Evolutionary conservation across 352 stramenopile genomes (phyloP).

Genomic region (Saprolegnia diclina): DNA sequence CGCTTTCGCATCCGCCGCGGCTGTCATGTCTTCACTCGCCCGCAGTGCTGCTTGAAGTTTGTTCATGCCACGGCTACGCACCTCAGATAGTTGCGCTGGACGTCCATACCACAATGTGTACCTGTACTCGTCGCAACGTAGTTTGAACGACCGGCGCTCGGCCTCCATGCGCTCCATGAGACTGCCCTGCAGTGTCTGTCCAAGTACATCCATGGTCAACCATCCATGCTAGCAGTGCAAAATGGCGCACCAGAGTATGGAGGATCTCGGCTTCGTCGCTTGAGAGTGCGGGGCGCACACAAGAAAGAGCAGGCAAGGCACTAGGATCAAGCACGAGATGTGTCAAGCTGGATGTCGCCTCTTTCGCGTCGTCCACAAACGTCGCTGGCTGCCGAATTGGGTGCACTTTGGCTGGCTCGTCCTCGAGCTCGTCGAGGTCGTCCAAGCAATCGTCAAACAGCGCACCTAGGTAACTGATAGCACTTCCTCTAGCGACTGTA

Average conservation of each 20-base stretch:
- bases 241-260: background rate
- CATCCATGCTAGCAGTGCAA: too few species aligned
- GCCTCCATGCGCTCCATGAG: conserved; percentile 15
- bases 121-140: background rate
- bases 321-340: too few species aligned
- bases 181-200: background rate
- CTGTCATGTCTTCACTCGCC: conserved; percentile 2
- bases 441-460: too few species aligned
- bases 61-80: background rate
- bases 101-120: background rate
- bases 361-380: too few species aligned
- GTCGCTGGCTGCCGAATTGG: too few species aligned
- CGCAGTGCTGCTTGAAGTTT: conserved; percentile 9
- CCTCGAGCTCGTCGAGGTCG: too few species aligned
- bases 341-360: too few species aligned
- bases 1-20: background rate
- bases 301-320: background rate
- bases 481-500: too few species aligned
- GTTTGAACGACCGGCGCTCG: background rate
- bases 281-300: background rate
- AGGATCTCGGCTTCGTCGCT: background rate
- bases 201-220: background rate
- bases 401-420: too few species aligned
- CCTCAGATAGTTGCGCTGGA: background rate
- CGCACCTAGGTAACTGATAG: too few species aligned